Evolutionary conservation across 257 asterid species (phyloP).

Genomic region (Solanum okadae): DNA sequence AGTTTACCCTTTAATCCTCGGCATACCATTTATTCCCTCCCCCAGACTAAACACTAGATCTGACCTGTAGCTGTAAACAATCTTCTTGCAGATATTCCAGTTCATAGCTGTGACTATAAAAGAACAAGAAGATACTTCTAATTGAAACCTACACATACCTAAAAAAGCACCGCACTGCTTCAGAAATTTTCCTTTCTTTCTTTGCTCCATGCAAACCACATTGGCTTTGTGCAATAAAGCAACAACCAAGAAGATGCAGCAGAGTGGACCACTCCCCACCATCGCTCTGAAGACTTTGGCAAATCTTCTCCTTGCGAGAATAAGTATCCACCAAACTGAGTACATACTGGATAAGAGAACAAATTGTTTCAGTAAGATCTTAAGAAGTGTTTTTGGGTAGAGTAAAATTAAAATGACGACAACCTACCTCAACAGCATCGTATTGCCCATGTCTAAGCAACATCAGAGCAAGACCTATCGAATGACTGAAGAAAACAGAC

Average conservation of each 20-base stretch:
- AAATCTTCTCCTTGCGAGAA: slow-evolving; percentile 67
- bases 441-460: slow-evolving; percentile 76
- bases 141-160: slow-evolving; percentile 31
- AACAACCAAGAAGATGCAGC: slow-evolving; percentile 91
- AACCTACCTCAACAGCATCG: slow-evolving; percentile 70
- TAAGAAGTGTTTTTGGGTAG: background rate
- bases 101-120: background rate
- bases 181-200: slow-evolving; percentile 65
- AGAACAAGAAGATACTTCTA: background rate
- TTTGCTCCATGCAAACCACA: slow-evolving; percentile 38
- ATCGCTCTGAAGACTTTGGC: slow-evolving; percentile 59
- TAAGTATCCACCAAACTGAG: slow-evolving; percentile 71
- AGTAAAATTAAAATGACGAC: slow-evolving; percentile 9
- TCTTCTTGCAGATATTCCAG: background rate
- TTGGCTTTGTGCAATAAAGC: slow-evolving; percentile 76
- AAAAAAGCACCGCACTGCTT: slow-evolving; percentile 82
- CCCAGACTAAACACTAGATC: background rate
- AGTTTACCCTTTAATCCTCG: background rate
- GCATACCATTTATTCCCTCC: background rate
- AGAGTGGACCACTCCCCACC: slow-evolving; percentile 52
- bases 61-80: background rate
- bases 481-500: slow-evolving; percentile 70
- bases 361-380: slow-evolving; percentile 21
- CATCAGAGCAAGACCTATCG: slow-evolving; percentile 62
- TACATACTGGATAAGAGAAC: slow-evolving; percentile 45